Evolutionary conservation across 768 basidiomycete genomes (phyloP).

Genomic region (Pulveroboletus sp.): DNA sequence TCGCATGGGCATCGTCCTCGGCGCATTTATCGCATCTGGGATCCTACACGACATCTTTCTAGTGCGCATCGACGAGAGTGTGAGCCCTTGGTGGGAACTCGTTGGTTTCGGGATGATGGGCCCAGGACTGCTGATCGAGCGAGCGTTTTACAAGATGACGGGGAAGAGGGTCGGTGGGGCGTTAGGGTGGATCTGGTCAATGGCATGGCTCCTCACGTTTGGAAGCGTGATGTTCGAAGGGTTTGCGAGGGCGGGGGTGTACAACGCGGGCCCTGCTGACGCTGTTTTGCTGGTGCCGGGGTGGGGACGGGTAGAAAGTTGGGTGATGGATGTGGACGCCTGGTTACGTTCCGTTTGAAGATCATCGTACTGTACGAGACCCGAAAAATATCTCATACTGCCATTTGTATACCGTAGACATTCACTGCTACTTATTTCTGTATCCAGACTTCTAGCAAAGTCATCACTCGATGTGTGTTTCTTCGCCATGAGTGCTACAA

Average conservation of each 20-base stretch:
- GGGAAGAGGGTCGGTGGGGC: conserved; percentile 30
- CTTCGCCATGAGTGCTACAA: too few relatives aligned
- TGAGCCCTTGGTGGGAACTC: conserved; percentile 39
- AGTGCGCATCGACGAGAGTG: conserved; percentile 48
- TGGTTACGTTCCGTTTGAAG: conserved; percentile 8
- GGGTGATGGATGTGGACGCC: conserved; percentile 11
- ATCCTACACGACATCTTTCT: conserved; percentile 51
- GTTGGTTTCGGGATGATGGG: conserved; percentile 58
- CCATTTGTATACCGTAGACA: too few relatives aligned
- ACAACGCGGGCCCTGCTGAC: neutral
- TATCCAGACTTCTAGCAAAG: too few relatives aligned
- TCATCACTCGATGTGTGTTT: too few relatives aligned
- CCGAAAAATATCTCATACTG: too few relatives aligned
- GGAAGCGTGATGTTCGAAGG: conserved; percentile 25
- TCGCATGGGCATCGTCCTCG: conserved; percentile 46
- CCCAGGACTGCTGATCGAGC: conserved; percentile 49
- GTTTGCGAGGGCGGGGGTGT: conserved; percentile 9
- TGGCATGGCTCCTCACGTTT: conserved; percentile 14
- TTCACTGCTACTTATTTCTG: too few relatives aligned
- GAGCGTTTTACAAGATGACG: conserved; percentile 16
- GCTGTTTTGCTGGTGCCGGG: neutral
- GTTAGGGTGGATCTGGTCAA: conserved; percentile 25
- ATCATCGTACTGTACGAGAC: too few relatives aligned
- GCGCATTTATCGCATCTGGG: conserved; percentile 56
- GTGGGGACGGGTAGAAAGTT: conserved; percentile 5